phyloP scores from a whole-genome alignment of 225 moss, liverwort and hornwort species.

The Thuidium tamariscinum region DNA sequence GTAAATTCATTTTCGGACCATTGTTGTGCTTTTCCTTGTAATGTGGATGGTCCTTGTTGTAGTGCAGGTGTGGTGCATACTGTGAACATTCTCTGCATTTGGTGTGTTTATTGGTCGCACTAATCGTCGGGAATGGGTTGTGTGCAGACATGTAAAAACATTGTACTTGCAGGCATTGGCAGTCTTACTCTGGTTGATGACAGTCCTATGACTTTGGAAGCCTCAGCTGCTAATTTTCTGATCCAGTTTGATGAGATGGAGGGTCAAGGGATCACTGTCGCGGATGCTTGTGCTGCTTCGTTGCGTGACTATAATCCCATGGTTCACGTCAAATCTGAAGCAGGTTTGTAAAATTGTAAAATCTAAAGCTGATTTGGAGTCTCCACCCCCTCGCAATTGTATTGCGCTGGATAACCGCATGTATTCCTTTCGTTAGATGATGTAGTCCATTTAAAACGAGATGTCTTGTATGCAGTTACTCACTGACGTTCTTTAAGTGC shows the following conservation, averaged over 20 bases:
- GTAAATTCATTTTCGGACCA: neutral
- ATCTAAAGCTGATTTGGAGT: neutral
- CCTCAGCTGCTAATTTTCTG: slow-evolving; percentile 81
- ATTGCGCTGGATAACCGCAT: neutral
- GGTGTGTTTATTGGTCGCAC: neutral
- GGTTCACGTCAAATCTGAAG: slow-evolving; percentile 70
- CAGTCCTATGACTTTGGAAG: slow-evolving; percentile 52
- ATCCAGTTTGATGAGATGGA: slow-evolving; percentile 60
- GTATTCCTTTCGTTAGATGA: neutral
- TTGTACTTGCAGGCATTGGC: slow-evolving; percentile 93
- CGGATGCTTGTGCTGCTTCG: slow-evolving; percentile 63
- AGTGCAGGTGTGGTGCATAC: neutral
- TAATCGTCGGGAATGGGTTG: slow-evolving; percentile 1
- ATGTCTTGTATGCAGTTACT: neutral
- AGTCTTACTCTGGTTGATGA: slow-evolving; percentile 80
- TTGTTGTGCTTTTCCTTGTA: neutral
- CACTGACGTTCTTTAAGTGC: slow-evolving; percentile 2
- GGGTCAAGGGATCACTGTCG: slow-evolving; percentile 42
- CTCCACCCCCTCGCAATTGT: neutral
- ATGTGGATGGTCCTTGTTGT: neutral
- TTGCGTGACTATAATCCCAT: slow-evolving; percentile 93
- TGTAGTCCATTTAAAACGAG: neutral
- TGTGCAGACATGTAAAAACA: slow-evolving; percentile 92
- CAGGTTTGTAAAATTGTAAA: slow-evolving; percentile 28
- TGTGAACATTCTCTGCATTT: neutral